Percentiles rank a stretch among this genome's conserved stretches.
Evolutionary conservation across 805 yeast genomes (phyloP).

Genomic region (Saccharomycopsis javanensis): DNA sequence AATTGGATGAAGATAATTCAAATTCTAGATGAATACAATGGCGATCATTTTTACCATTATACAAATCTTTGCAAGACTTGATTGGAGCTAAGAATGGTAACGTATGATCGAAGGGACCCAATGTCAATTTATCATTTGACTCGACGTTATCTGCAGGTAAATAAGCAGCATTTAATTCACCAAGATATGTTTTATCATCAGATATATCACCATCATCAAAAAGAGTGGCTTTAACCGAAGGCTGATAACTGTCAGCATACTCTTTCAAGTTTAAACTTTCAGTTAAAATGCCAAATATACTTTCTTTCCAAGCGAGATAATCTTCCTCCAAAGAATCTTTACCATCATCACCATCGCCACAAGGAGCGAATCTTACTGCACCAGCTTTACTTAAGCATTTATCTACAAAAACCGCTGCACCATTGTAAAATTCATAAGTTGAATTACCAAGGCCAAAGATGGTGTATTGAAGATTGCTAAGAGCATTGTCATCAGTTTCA

Average conservation of each 20-base stretch:
- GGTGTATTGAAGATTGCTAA: slow-evolving; percentile 54
- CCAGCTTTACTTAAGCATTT: slow-evolving; percentile 49
- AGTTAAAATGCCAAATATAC: slow-evolving; percentile 55
- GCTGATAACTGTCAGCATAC: slow-evolving; percentile 70
- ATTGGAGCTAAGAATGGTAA: slow-evolving; percentile 81
- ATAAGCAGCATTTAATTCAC: slow-evolving; percentile 69
- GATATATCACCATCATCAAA: slow-evolving; percentile 31
- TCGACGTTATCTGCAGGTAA: slow-evolving; percentile 28
- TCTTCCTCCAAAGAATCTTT: slow-evolving; percentile 93
- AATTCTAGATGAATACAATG: slow-evolving; percentile 87
- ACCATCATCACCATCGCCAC: slow-evolving; percentile 94
- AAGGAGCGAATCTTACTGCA: slow-evolving; percentile 62
- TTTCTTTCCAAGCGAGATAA: slow-evolving; percentile 86
- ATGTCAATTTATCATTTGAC: slow-evolving; percentile 26
- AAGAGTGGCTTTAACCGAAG: slow-evolving; percentile 42
- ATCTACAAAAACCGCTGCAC: slow-evolving; percentile 55
- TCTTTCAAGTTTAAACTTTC: slow-evolving; percentile 61
- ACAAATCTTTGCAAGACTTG: slow-evolving; percentile 53
- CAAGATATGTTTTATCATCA: slow-evolving; percentile 46
- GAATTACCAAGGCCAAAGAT: slow-evolving; percentile 92
- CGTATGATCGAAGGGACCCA: slow-evolving; percentile 70
- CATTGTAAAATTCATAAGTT: slow-evolving; percentile 87
- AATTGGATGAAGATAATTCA: slow-evolving; percentile 62
- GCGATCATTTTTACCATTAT: slow-evolving; percentile 45
- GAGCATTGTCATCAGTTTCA: slow-evolving; percentile 33